A percentile compares a stretch with the other conserved stretches of the same genome.
These are phyloP conservation scores for Penicillium thymicola DNA, from an alignment of 2,329 filamentous ascomycete species.

Conservation along the genomic window DNA sequence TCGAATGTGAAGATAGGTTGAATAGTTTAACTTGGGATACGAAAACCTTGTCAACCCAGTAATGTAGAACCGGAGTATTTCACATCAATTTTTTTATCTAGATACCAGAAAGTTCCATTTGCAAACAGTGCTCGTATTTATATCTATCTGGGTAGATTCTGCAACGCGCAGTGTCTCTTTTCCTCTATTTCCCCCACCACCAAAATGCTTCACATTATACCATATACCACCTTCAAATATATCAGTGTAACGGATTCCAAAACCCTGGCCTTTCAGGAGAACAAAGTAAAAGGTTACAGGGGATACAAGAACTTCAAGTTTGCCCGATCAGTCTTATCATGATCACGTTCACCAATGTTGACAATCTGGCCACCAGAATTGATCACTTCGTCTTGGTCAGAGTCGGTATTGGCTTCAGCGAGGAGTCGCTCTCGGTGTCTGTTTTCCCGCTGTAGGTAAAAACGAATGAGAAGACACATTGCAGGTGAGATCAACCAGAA, in stretches of 20 bases:
- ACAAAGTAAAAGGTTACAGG: not conserved
- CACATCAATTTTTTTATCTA: not conserved
- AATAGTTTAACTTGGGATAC: too few relatives aligned
- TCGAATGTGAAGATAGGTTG: too few relatives aligned
- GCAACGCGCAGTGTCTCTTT: not conserved
- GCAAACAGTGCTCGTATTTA: not conserved
- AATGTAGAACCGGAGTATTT: not conserved
- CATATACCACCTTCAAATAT: not conserved
- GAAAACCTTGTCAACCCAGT: too few relatives aligned
- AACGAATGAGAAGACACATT: not conserved
- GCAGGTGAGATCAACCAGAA: not conserved
- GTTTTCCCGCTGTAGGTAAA: not conserved
- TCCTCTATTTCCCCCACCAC: not conserved
- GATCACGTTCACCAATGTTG: not conserved
- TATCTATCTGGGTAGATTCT: not conserved
- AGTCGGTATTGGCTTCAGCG: not conserved
- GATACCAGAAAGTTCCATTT: not conserved
- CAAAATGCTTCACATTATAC: not conserved
- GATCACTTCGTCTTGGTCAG: not conserved
- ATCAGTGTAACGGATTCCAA: not conserved
- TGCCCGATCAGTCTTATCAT: not conserved
- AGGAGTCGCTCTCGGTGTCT: not conserved
- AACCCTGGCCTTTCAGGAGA: not conserved
- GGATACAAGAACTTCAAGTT: not conserved
- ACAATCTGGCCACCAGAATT: not conserved